A percentile compares a stretch with the other conserved stretches of the same genome.
Evolutionary conservation across 805 yeast genomes (phyloP).

Genomic region (Ascoidea rubescens): DNA sequence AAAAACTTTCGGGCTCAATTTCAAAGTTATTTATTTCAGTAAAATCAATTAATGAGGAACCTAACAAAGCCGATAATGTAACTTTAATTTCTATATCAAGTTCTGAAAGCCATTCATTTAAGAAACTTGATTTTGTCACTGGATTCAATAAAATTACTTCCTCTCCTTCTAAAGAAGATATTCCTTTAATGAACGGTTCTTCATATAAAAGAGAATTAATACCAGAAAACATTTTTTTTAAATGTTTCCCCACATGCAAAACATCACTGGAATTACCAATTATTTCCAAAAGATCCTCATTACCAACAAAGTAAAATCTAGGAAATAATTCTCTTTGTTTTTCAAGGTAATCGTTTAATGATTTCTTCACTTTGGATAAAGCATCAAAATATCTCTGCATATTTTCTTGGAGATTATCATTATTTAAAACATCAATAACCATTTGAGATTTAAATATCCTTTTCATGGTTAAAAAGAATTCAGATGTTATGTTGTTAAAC

Average conservation of each 20-base stretch:
- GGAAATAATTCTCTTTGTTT: conserved; percentile 67
- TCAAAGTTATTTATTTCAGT: conserved; percentile 6
- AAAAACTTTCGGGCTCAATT: conserved; percentile 10
- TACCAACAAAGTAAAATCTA: conserved; percentile 77
- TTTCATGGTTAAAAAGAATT: conserved; percentile 38
- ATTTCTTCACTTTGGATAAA: conserved; percentile 42
- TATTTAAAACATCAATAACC: conserved; percentile 40
- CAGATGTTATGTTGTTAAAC: conserved; percentile 49
- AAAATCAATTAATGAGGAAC: conserved; percentile 18
- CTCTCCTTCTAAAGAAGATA: conserved; percentile 61
- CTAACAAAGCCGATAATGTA: conserved; percentile 28
- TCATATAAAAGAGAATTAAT: conserved; percentile 29
- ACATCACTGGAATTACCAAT: conserved; percentile 51
- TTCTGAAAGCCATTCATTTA: conserved; percentile 47
- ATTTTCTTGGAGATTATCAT: conserved; percentile 31
- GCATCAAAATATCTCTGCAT: conserved; percentile 41
- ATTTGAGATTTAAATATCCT: conserved; percentile 31
- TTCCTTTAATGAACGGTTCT: conserved; percentile 24
- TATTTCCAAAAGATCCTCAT: conserved; percentile 76
- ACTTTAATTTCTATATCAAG: conserved; percentile 40
- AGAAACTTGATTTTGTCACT: conserved; percentile 26
- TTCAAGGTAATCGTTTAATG: conserved; percentile 69
- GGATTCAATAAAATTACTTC: conserved; percentile 25
- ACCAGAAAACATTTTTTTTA: conserved; percentile 63
- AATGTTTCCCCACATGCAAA: conserved; percentile 35